phyloP scores from a whole-genome alignment of 2,329 filamentous ascomycete species.

The Epichloe elymi region DNA sequence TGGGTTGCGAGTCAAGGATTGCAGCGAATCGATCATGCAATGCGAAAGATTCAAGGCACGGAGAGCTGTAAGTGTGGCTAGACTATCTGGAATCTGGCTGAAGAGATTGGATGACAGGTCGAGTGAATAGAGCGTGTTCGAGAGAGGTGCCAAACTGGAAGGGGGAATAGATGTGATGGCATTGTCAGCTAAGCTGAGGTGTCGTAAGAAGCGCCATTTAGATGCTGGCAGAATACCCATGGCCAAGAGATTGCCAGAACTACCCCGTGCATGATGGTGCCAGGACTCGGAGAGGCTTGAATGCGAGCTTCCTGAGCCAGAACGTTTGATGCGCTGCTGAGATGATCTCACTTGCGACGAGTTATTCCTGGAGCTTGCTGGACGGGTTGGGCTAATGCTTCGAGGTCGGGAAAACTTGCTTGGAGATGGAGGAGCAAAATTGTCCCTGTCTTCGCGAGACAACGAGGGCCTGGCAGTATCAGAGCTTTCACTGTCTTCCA shows the following conservation, averaged over 20 bases:
- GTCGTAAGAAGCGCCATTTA: constrained; percentile 91
- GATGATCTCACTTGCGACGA: constrained; percentile 53
- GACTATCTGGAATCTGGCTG: constrained; percentile 81
- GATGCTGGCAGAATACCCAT: constrained; percentile 62
- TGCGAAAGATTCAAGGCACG: constrained; percentile 86
- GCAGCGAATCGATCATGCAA: constrained; percentile 93
- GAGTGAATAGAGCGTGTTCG: constrained; percentile 79
- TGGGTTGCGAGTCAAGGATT: constrained; percentile 73
- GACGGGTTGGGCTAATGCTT: constrained; percentile 72
- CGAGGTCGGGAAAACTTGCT: constrained; percentile 41
- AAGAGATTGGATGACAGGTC: constrained; percentile 91
- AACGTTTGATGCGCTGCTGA: constrained; percentile 71
- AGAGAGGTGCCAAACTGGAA: constrained; percentile 64
- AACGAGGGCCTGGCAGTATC: constrained; percentile 27
- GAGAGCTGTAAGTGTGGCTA: constrained; percentile 75
- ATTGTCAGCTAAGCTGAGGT: constrained; percentile 87
- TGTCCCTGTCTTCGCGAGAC: constrained; percentile 34
- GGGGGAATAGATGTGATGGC: constrained; percentile 68
- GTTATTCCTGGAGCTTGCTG: constrained; percentile 59
- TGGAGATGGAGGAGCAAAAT: constrained; percentile 24
- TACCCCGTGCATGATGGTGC: constrained; percentile 51
- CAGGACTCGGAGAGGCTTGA: constrained; percentile 58
- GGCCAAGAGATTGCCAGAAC: constrained; percentile 63
- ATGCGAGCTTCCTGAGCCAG: constrained; percentile 84
- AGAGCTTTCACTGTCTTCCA: constrained; percentile 26